phyloP scores from a whole-genome alignment of 441 rosid genomes.

The Croton setiger region DNA sequence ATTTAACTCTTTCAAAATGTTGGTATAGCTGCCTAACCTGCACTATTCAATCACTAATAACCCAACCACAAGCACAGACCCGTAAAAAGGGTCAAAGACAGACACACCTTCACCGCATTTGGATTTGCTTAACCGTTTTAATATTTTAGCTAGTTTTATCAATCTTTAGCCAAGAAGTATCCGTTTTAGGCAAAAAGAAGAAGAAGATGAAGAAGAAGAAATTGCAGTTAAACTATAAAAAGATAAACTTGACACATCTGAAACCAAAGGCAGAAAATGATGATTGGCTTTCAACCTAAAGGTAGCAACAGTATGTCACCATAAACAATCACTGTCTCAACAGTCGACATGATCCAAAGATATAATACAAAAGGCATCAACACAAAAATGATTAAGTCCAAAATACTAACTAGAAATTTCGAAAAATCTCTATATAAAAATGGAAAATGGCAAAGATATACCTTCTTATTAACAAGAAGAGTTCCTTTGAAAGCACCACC shows the following conservation, averaged over 20 bases:
- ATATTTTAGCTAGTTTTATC: too few relatives aligned
- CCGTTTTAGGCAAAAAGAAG: too few relatives aligned
- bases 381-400: not conserved
- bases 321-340: not conserved
- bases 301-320: not conserved
- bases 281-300: not conserved
- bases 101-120: not conserved
- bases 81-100: not conserved
- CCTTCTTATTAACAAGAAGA: slow-evolving; percentile 62
- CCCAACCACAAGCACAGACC: not conserved
- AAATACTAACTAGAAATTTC: too few relatives aligned
- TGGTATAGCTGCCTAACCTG: not conserved
- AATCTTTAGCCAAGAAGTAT: not conserved
- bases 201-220: too few relatives aligned
- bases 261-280: not conserved
- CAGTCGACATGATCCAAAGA: not conserved
- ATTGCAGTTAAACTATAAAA: not conserved
- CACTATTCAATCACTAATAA: not conserved
- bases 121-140: not conserved
- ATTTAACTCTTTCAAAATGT: not conserved
- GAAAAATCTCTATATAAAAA: not conserved
- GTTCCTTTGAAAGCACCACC: slow-evolving; percentile 82
- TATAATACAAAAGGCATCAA: not conserved
- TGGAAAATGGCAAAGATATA: slow-evolving; percentile 17
- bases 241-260: not conserved